These are phyloP conservation scores for Rhodomyrtus tomentosa DNA, from an alignment of 345 rosid species.

Conservation along the genomic window DNA sequence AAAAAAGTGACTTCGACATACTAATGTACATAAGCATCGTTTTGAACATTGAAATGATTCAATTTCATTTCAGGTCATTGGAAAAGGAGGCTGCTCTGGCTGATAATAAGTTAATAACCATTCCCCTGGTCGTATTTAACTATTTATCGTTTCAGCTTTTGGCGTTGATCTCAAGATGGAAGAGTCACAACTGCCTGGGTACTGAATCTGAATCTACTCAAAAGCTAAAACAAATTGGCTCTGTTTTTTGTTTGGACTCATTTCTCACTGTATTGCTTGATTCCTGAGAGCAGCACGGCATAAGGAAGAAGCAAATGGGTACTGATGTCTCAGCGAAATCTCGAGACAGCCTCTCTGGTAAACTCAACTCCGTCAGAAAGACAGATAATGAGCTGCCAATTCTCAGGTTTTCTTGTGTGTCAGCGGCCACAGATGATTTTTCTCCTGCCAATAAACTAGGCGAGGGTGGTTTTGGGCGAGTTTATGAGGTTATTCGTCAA, in stretches of 20 bases:
- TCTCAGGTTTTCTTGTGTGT: neutral
- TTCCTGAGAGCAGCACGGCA: neutral
- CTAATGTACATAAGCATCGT: no score
- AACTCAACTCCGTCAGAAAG: neutral
- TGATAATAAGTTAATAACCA: neutral
- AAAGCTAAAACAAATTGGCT: neutral
- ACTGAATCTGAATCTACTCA: neutral
- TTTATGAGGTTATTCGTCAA: slow-evolving; percentile 9
- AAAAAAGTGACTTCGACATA: no score
- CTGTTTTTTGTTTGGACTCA: neutral
- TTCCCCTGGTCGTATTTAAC: neutral
- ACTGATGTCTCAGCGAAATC: neutral
- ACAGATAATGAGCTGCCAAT: neutral
- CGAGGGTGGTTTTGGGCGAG: slow-evolving; percentile 20
- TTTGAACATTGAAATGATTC: neutral
- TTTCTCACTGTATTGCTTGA: neutral
- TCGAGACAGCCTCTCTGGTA: neutral
- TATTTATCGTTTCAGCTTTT: neutral
- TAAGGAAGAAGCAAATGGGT: neutral
- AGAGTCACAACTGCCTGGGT: neutral
- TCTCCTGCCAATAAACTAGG: slow-evolving; percentile 10
- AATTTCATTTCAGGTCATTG: neutral
- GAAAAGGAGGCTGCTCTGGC: neutral
- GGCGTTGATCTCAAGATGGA: neutral
- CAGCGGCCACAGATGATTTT: slow-evolving; percentile 12